Evolutionary conservation across 2,329 filamentous ascomycete species (phyloP).

Genomic region (Daldinia eschscholtzii): DNA sequence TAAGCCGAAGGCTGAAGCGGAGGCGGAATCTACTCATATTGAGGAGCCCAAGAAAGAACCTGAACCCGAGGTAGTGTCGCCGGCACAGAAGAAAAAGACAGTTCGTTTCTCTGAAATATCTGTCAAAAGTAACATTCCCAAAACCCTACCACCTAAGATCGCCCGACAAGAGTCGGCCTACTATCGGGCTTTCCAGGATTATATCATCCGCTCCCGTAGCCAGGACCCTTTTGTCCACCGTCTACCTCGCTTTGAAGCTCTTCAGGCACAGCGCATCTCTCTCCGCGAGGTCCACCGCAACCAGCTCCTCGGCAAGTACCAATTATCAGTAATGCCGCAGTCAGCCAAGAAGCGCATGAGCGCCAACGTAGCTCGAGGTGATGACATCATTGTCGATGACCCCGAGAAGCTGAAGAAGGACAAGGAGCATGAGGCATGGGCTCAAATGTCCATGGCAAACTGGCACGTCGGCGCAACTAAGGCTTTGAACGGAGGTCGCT

Average conservation of each 20-base stretch:
- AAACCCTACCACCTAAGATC: constrained; percentile 66
- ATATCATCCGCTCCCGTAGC: constrained; percentile 73
- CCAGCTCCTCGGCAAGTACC: constrained; percentile 86
- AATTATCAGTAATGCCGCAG: constrained; percentile 76
- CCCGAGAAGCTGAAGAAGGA: constrained; percentile 74
- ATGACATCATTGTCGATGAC: constrained; percentile 73
- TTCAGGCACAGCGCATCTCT: constrained; percentile 85
- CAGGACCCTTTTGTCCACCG: constrained; percentile 88
- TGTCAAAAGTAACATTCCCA: constrained; percentile 60
- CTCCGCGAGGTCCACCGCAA: constrained; percentile 79
- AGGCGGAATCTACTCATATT: constrained; percentile 53
- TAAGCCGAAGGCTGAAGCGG: constrained; percentile 53
- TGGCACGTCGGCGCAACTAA: constrained; percentile 74
- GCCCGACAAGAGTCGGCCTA: constrained; percentile 79
- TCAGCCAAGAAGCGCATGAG: constrained; percentile 78
- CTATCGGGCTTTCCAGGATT: constrained; percentile 86
- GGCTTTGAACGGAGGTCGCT: constrained; percentile 72
- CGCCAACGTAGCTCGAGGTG: constrained; percentile 79
- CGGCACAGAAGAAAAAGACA: constrained; percentile 71
- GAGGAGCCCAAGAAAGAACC: constrained; percentile 49
- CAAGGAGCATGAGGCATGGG: constrained; percentile 83
- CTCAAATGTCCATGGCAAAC: constrained; percentile 73
- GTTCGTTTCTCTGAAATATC: constrained; percentile 77
- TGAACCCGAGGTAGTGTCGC: constrained; percentile 47
- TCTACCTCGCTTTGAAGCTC: constrained; percentile 85